Evolutionary conservation across 208 protist species (phyloP).

Genomic region (Crithidia mellificae): DNA sequence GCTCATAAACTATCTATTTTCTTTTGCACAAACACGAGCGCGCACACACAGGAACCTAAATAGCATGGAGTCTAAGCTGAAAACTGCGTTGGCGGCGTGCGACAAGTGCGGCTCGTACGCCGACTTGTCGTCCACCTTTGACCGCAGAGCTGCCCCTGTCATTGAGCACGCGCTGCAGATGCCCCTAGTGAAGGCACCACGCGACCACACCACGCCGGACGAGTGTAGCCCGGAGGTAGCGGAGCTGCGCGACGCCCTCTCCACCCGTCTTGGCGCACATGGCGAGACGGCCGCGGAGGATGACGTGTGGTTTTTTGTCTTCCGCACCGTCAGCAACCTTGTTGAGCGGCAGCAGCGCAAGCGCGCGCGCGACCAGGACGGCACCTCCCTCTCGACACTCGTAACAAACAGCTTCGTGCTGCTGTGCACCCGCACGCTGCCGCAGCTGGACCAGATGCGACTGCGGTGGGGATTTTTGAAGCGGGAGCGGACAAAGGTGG

Average conservation of each 20-base stretch:
- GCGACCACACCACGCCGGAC: slow-evolving; percentile 69
- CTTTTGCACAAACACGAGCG: too few relatives aligned
- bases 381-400: slow-evolving; percentile 24
- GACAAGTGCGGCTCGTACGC: slow-evolving; percentile 35
- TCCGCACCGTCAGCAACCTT: slow-evolving; percentile 44
- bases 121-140: slow-evolving; percentile 31
- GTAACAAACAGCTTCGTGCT: slow-evolving; percentile 80
- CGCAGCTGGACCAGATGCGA: slow-evolving; percentile 48
- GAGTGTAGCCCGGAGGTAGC: slow-evolving; percentile 63
- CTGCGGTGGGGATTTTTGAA: slow-evolving; percentile 73
- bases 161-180: slow-evolving; percentile 52
- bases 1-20: too few relatives aligned
- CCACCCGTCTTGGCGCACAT: slow-evolving; percentile 18
- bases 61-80: slow-evolving; percentile 51
- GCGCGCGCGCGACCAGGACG: slow-evolving; percentile 38
- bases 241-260: slow-evolving; percentile 53
- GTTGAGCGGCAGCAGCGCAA: slow-evolving; percentile 57
- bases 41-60: too few relatives aligned
- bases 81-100: slow-evolving; percentile 34
- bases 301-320: slow-evolving; percentile 84
- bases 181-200: slow-evolving; percentile 44
- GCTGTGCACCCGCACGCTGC: slow-evolving; percentile 59
- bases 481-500: slow-evolving; percentile 50
- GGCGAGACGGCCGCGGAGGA: slow-evolving; percentile 33
- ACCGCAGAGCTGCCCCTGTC: slow-evolving; percentile 34